phyloP scores from a whole-genome alignment of 306 rosid genomes.

The Prunus padus region DNA sequence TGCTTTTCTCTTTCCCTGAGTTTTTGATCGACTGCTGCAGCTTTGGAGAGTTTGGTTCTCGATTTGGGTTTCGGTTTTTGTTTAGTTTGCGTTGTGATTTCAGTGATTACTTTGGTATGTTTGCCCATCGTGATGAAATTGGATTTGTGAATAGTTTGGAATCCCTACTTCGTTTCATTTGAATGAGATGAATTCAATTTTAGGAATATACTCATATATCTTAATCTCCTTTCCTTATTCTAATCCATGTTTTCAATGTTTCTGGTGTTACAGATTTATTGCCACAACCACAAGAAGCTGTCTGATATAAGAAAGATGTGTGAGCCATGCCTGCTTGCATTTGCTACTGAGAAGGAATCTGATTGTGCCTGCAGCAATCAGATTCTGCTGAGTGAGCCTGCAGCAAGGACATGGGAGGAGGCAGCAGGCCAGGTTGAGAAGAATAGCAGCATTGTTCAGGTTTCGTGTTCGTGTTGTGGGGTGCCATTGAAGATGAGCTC shows the following conservation, averaged over 20 bases:
- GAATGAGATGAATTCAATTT: too few relatives aligned
- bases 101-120: neutral
- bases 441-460: conserved; percentile 11
- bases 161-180: too few relatives aligned
- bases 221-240: too few relatives aligned
- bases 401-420: conserved; percentile 35
- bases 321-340: conserved; percentile 79
- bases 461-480: conserved; percentile 75
- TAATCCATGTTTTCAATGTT: too few relatives aligned
- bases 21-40: neutral
- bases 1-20: neutral
- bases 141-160: too few relatives aligned
- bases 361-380: conserved; percentile 51
- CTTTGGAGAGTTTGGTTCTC: neutral
- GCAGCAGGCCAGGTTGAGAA: conserved; percentile 33
- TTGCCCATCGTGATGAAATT: neutral
- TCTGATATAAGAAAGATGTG: conserved; percentile 76
- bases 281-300: conserved; percentile 75
- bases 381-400: conserved; percentile 41
- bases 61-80: neutral
- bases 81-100: neutral
- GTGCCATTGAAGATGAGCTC: conserved; percentile 50
- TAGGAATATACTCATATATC: too few relatives aligned
- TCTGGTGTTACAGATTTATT: too few relatives aligned
- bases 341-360: conserved; percentile 69